phyloP scores from a whole-genome alignment of 148 eudicot genomes.

The Polygonum aviculare region DNA sequence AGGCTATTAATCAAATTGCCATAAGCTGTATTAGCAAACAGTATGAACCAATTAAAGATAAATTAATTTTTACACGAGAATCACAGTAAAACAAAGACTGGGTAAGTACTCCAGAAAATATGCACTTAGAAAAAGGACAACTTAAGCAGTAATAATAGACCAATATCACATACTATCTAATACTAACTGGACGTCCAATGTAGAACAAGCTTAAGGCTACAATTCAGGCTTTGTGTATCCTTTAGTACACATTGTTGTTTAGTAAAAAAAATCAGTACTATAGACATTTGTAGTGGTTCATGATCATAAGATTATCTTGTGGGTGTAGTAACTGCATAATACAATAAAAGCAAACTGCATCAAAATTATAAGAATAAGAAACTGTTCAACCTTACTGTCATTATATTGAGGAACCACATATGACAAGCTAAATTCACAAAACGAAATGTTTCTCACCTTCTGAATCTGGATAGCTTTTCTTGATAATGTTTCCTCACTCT shows the following conservation, averaged over 20 bases:
- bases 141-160: background rate
- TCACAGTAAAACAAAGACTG: constrained; percentile 9
- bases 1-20: constrained; percentile 60
- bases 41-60: constrained; percentile 20
- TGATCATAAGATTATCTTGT: background rate
- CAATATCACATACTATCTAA: constrained; percentile 1
- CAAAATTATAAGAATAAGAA: background rate
- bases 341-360: background rate
- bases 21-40: constrained; percentile 32
- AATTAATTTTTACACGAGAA: constrained; percentile 16
- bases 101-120: background rate
- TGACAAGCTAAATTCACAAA: constrained; percentile 1
- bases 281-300: background rate
- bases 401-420: background rate
- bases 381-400: background rate
- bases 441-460: constrained; percentile 42
- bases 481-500: constrained; percentile 89
- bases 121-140: background rate
- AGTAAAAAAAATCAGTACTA: background rate
- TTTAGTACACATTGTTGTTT: background rate
- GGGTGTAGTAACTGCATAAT: background rate
- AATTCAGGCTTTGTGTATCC: background rate
- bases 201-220: background rate
- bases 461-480: constrained; percentile 65
- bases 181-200: background rate